phyloP scores from a whole-genome alignment of 1,139 yeast species.

The Candida tropicalis region DNA sequence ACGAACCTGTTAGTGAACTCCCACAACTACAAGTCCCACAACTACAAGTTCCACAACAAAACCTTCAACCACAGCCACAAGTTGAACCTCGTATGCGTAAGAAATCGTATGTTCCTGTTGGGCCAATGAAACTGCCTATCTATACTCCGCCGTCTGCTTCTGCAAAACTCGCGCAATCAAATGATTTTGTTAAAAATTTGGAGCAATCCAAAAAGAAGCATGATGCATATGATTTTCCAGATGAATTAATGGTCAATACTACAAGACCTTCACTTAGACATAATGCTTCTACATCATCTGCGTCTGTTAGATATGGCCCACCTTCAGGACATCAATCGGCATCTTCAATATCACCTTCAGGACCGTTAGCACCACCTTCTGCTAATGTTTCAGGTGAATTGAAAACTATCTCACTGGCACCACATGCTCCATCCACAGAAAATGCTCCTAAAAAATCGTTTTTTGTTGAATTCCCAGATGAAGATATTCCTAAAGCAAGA shows the following conservation, averaged over 20 bases:
- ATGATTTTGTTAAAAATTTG: constrained; percentile 28
- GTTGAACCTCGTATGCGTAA: constrained; percentile 1
- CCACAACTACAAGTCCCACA: constrained; percentile 2
- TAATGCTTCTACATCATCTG: constrained; percentile 26
- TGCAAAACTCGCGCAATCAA: constrained; percentile 1
- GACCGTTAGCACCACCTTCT: constrained; percentile 11
- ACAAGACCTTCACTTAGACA: constrained; percentile 39
- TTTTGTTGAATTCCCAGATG: constrained; percentile 56
- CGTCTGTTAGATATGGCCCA: constrained; percentile 14
- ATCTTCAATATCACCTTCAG: constrained; percentile 18
- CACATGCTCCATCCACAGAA: constrained; percentile 9
- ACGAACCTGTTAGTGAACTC: constrained; percentile 6
- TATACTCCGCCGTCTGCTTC: constrained; percentile 7
- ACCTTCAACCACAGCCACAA: constrained; percentile 6
- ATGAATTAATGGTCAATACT: constrained; percentile 51
- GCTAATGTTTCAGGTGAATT: neutral
- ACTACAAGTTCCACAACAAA: neutral
- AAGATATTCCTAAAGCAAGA: constrained; percentile 26
- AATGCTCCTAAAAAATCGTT: constrained; percentile 40
- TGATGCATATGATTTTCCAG: constrained; percentile 82
- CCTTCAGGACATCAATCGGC: constrained; percentile 22
- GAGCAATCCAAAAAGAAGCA: constrained; percentile 56
- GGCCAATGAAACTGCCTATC: constrained; percentile 2
- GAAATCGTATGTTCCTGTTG: constrained; percentile 14
- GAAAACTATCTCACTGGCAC: constrained; percentile 9